Evolutionary conservation across 352 stramenopile species (phyloP).

Genomic region (Globisporangium orthogonon): DNA sequence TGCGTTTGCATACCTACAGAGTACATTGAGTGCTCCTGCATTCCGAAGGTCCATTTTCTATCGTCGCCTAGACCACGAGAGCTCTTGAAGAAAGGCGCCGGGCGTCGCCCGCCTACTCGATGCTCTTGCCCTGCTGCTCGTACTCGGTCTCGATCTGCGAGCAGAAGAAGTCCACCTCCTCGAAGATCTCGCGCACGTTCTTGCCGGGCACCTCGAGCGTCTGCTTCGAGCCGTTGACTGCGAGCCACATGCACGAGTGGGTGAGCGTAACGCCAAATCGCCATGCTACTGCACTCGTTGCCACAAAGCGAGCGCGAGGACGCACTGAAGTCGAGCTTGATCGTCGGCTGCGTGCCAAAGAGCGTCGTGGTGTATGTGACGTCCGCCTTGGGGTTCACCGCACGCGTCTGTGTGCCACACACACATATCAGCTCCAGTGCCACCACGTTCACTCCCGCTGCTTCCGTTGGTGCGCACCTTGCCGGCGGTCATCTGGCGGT

Average conservation of each 20-base stretch:
- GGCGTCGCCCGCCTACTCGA: conserved; percentile 41
- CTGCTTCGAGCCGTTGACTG: conserved; percentile 78
- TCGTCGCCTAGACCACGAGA: neutral
- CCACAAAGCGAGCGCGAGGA: neutral
- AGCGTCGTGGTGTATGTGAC: conserved; percentile 53
- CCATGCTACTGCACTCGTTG: no score
- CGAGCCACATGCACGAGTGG: neutral
- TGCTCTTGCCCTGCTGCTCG: conserved; percentile 73
- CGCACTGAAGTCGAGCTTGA: conserved; percentile 84
- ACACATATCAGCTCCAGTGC: neutral
- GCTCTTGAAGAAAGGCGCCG: no score
- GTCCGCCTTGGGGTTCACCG: conserved; percentile 77
- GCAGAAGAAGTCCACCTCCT: conserved; percentile 80
- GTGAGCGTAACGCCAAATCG: no score
- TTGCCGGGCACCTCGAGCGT: conserved; percentile 60
- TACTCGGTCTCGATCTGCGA: conserved; percentile 86
- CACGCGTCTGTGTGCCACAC: conserved; percentile 38
- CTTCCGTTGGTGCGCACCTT: conserved; percentile 35
- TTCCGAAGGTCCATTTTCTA: neutral
- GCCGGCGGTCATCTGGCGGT: conserved; percentile 68
- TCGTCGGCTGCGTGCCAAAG: conserved; percentile 43
- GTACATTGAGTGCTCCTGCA: neutral
- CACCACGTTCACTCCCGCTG: no score
- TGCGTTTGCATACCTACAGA: no score
- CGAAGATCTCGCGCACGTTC: conserved; percentile 80